Evolutionary conservation across 176 grass and related monocot genomes (phyloP).

Genomic region (Sorghum bicolor): Sorghum_bicolor_NCBIv3 NC_012870.2:72430001-72430500

Average conservation of each 20-base stretch:
- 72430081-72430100: constrained; percentile 96
- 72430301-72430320: constrained; percentile 55
- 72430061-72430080: constrained; percentile 75
- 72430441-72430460: not conserved
- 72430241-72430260: not conserved
- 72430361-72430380: not conserved
- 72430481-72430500: not conserved
- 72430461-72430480: not conserved
- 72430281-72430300: constrained; percentile 5
- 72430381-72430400: not conserved
- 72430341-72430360: constrained; percentile 57
- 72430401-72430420: not conserved
- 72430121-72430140: not conserved
- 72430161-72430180: not conserved
- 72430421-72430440: constrained; percentile 13
- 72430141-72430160: not conserved
- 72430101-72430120: constrained; percentile 53
- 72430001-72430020: constrained; percentile 18
- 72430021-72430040: constrained; percentile 94
- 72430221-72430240: constrained; percentile 4
- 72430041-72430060: constrained; percentile 62
- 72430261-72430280: constrained; percentile 5
- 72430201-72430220: constrained; percentile 5
- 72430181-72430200: not conserved
- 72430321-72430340: constrained; percentile 82